Base-by-base conservation (phyloP, 2,329 filamentous ascomycete genomes). In the Claviceps cyperi region DNA sequence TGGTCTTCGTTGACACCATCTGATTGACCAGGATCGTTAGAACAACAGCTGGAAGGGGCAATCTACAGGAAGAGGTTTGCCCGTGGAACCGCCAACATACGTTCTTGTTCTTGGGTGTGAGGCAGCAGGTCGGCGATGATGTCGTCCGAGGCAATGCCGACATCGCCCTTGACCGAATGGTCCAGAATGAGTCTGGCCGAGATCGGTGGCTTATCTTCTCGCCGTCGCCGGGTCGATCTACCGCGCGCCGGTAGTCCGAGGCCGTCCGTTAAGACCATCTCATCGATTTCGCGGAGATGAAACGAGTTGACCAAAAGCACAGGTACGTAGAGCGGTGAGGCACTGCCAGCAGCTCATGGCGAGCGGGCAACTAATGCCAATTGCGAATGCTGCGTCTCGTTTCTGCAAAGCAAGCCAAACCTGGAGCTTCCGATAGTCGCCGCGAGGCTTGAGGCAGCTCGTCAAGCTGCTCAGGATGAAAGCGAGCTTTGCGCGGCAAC, bases 111-210 rank as follows among this genome's bases (percentile, higher is more conserved):
- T 56, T 68, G 66, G 58, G 76, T 60, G 58, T 79, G 70, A 54
- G 86, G 81, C 68, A 94, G 89, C 48, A 97, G 75, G 61, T 94
- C 85, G 45, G 76, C 73, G 60, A 90, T 88, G 48, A 98, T 74
- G 65, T 95, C 88, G 59, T 88, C 83, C 13, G 91, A 95, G 49
- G 97, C 68, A 55, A 92, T 78, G 55, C 89, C 92, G 54, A 90
- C 76, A 62, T 95, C 87, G 49, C 86, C 87, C 67, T 84, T 86
- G 59, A 94, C 75, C 64, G 85, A 83, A 62, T 89, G 85, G 66
- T 95, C 89, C 51, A 96, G 78, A 38, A 94, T 77, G 47, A 97
- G 74, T 51, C 85, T 81, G 51, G 88, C 90, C 52, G 86, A 77
- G 52, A 94, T 75, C 43, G 90, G 77, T 7, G 84, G 76, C 64